phyloP scores from a whole-genome alignment of 73 alveolate species.

The Uronychia setigera region DNA sequence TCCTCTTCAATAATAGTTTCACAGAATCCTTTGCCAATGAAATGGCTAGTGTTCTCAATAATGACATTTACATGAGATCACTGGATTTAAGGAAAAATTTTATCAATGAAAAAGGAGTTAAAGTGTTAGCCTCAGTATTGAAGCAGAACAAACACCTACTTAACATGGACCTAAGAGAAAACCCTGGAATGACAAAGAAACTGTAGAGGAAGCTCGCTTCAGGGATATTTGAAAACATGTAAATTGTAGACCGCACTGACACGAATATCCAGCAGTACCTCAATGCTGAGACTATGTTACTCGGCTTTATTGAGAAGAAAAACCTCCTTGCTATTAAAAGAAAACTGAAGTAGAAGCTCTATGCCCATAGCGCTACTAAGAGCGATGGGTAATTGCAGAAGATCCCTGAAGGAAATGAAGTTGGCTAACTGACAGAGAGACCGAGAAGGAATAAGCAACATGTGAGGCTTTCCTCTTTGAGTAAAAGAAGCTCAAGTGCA shows the following conservation, averaged over 20 bases:
- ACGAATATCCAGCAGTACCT: neutral
- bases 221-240: conserved; percentile 16
- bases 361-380: neutral
- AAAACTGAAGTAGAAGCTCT: neutral
- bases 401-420: too few relatives aligned
- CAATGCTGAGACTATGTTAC: neutral
- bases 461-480: too few relatives aligned
- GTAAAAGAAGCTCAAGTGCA: too few relatives aligned
- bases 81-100: conserved; percentile 22
- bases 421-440: too few relatives aligned
- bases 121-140: conserved; percentile 8
- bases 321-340: neutral
- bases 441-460: too few relatives aligned
- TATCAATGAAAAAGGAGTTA: neutral
- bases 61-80: conserved; percentile 33
- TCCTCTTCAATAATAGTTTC: conserved; percentile 29
- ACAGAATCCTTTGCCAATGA: conserved; percentile 45
- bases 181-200: conserved; percentile 4
- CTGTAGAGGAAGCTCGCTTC: conserved; percentile 24
- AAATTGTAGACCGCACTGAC: neutral
- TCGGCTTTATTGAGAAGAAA: neutral
- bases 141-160: conserved; percentile 18
- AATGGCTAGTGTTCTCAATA: conserved; percentile 16
- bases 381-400: too few relatives aligned
- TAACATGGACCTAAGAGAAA: conserved; percentile 40